phyloP scores from a whole-genome alignment of 1,139 yeast species.

The Suhomyces wounanorum region DNA sequence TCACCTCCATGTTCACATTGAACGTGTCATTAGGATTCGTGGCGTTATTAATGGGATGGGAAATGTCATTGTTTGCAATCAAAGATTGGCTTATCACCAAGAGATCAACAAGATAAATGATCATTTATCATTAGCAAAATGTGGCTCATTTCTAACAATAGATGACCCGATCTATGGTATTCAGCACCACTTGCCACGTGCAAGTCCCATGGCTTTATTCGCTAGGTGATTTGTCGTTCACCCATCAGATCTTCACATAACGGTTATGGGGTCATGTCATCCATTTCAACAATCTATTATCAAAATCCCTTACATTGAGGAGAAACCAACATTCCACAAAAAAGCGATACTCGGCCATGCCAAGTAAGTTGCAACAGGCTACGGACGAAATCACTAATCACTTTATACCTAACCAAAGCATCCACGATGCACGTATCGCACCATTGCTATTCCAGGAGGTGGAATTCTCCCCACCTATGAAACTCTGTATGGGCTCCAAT shows the following conservation, averaged over 20 bases:
- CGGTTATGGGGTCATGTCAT: neutral
- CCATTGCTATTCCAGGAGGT: neutral
- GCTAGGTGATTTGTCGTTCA: neutral
- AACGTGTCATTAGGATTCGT: conserved; percentile 80
- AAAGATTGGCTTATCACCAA: conserved; percentile 49
- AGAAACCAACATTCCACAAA: neutral
- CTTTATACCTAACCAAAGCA: neutral
- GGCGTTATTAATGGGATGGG: conserved; percentile 88
- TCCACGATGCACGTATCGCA: neutral
- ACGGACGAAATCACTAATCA: neutral
- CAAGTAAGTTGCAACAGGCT: neutral
- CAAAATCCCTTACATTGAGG: neutral
- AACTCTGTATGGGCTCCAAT: neutral
- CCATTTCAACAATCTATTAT: neutral
- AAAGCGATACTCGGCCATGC: neutral
- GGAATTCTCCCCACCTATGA: neutral
- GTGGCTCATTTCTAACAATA: neutral
- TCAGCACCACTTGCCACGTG: neutral
- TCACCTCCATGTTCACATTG: conserved; percentile 86
- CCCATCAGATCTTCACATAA: neutral
- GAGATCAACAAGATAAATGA: neutral
- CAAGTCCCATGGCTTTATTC: neutral
- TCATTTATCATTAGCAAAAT: neutral
- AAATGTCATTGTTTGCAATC: conserved; percentile 68
- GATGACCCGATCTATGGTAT: neutral